Evolutionary conservation across 2,329 filamentous ascomycete species (phyloP), one percentile per base, ranked within the genome.

Genomic region (Diaporthe vexans): DNA sequence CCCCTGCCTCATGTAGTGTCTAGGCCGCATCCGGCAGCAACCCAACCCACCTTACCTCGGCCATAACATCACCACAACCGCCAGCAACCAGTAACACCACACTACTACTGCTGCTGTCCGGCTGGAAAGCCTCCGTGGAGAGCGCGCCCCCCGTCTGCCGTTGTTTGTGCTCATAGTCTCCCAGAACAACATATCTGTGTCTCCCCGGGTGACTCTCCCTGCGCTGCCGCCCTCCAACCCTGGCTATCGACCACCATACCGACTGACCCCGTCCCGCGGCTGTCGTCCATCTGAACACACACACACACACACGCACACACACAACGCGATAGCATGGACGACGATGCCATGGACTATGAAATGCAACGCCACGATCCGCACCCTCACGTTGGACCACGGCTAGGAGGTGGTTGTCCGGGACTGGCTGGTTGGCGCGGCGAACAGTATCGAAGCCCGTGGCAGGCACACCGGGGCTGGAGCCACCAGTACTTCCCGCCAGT

Each of bases 301-400:
- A 15, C 37, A 40, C 10, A 15, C 37, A 40, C 37, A 40, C 37
- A 15, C 37, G 15, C 11, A 40, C 37, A 15, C 29, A 61, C 69
- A 19, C 9, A 37, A 72, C 29, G 57, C 46, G 40, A 26, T 67
- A 73, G 52, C 29, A 73, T 73, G 72, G 72, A 73, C 29, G 63
- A 83, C 78, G 82, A 83, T 67, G 78, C 78, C 48, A 82, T 83
- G 80, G 80, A 83, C 68, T 82, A 80, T 69, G 68, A 79, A 67
- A 78, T 81, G 79, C 81, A 81, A 58, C 74, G 76, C 61, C 65
- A 79, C 37, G 76, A 76, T n/a, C 52, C 65, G 56, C 74, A 70
- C 59, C 48, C 26, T 72, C 69, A 67, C 40, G 74, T 77, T 74
- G 61, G 56, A 52, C 40, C 48, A 56, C 72, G 63, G 35, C 43